phyloP scores from a whole-genome alignment of 148 eudicot species.

The Amaranthus hypochondriacus region DNA sequence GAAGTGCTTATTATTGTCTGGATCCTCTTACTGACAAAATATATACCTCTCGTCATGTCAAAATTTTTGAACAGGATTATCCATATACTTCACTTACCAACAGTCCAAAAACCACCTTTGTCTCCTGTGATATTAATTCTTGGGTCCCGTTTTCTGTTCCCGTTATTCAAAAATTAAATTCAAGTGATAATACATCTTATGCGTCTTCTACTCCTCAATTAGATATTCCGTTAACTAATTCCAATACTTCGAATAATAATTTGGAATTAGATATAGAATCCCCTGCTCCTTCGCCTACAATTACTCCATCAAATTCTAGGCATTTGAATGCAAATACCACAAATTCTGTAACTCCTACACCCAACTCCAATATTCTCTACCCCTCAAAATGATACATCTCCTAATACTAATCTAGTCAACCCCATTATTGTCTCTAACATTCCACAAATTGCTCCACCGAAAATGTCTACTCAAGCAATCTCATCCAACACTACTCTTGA shows the following conservation, averaged over 20 bases:
- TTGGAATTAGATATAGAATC: too few relatives aligned
- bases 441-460: too few relatives aligned
- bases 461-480: neutral
- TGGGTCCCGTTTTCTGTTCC: neutral
- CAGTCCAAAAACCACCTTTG: neutral
- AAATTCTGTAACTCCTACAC: too few relatives aligned
- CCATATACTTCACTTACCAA: neutral
- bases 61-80: neutral
- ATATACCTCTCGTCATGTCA: slow-evolving; percentile 1
- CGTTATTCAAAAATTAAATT: neutral
- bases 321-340: too few relatives aligned
- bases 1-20: neutral
- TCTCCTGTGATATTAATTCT: too few relatives aligned
- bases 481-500: neutral
- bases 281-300: neutral
- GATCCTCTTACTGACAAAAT: neutral
- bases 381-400: too few relatives aligned
- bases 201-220: neutral
- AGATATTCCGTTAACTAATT: too few relatives aligned
- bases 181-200: neutral
- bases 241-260: neutral
- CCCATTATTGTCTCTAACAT: too few relatives aligned
- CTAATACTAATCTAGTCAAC: too few relatives aligned
- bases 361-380: too few relatives aligned
- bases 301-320: too few relatives aligned